A percentile compares a stretch with the other conserved stretches of the same genome.
Conservation (phyloP, 495 filamentous ascomycete genomes). For the Elasticomyces elasticus region DNA sequence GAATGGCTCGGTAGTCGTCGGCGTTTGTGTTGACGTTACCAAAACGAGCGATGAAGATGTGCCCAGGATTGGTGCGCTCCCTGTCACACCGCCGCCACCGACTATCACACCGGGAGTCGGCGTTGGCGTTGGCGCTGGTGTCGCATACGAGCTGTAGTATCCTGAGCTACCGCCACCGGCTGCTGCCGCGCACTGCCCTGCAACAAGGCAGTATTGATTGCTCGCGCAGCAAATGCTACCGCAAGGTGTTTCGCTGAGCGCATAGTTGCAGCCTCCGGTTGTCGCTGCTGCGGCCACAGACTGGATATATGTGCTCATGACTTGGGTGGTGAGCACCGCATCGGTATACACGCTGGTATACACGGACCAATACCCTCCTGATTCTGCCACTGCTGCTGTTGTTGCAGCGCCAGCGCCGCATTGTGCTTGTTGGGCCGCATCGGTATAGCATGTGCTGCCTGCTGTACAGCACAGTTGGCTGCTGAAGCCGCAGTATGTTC, state of each 20-base stretch:
- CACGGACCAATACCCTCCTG: slow-evolving; percentile 42
- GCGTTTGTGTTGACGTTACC: slow-evolving; percentile 44
- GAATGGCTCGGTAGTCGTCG: slow-evolving; percentile 52
- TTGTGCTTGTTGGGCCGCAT: slow-evolving; percentile 44
- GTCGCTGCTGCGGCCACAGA: slow-evolving; percentile 34
- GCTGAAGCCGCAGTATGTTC: slow-evolving; percentile 54
- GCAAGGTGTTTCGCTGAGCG: slow-evolving; percentile 55
- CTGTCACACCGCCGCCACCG: slow-evolving; percentile 21
- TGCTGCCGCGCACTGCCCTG: slow-evolving; percentile 20
- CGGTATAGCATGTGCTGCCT: slow-evolving; percentile 54
- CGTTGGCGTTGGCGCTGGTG: background rate
- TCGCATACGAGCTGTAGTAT: slow-evolving; percentile 34
- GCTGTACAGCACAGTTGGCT: slow-evolving; percentile 57
- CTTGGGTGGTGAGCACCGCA: slow-evolving; percentile 54
- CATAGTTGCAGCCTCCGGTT: slow-evolving; percentile 46
- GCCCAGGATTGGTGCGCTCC: slow-evolving; percentile 53
- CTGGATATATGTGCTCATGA: slow-evolving; percentile 47
- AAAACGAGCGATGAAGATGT: slow-evolving; percentile 54
- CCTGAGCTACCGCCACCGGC: slow-evolving; percentile 18
- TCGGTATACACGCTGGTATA: slow-evolving; percentile 64
- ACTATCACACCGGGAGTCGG: background rate
- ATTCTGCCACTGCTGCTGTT: slow-evolving; percentile 21
- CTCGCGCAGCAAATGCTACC: slow-evolving; percentile 65
- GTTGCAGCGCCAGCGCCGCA: slow-evolving; percentile 37
- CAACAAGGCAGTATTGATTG: slow-evolving; percentile 55